Evolutionary conservation across 352 stramenopile species (phyloP).

Genomic region (Globisporangium emineosum): DNA sequence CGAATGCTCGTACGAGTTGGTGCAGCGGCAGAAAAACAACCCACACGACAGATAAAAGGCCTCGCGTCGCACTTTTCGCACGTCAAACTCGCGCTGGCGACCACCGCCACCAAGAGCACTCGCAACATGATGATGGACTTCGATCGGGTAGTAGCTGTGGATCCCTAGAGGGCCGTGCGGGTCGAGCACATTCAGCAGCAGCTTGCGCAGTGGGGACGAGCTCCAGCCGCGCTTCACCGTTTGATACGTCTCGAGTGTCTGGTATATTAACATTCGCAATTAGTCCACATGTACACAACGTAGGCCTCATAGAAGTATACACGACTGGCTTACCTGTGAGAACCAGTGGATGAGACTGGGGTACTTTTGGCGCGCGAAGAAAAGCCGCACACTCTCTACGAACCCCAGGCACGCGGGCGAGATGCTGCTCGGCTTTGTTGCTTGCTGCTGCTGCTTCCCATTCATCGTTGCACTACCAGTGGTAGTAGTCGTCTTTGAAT

Average conservation of each 20-base stretch:
- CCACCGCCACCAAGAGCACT: not conserved
- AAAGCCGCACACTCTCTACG: slow-evolving; percentile 71
- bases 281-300: no score
- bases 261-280: no score
- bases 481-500: not conserved
- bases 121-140: slow-evolving; percentile 14
- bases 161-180: slow-evolving; percentile 75
- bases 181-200: slow-evolving; percentile 78
- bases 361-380: slow-evolving; percentile 82
- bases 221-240: slow-evolving; percentile 64
- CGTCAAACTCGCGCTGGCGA: slow-evolving; percentile 28
- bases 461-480: not conserved
- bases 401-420: slow-evolving; percentile 47
- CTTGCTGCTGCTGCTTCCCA: slow-evolving; percentile 14
- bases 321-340: slow-evolving; percentile 45
- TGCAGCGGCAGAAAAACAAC: slow-evolving; percentile 60
- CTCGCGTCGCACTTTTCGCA: slow-evolving; percentile 58
- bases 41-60: slow-evolving; percentile 79
- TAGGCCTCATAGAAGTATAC: not conserved
- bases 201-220: slow-evolving; percentile 54
- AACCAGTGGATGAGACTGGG: slow-evolving; percentile 83
- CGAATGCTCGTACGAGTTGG: slow-evolving; percentile 63
- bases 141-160: slow-evolving; percentile 77
- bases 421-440: slow-evolving; percentile 21
- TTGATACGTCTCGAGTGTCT: slow-evolving; percentile 82